Conservation (phyloP, 1,284 basidiomycete genomes). For the Exobasidium cylindrosporum region DNA sequence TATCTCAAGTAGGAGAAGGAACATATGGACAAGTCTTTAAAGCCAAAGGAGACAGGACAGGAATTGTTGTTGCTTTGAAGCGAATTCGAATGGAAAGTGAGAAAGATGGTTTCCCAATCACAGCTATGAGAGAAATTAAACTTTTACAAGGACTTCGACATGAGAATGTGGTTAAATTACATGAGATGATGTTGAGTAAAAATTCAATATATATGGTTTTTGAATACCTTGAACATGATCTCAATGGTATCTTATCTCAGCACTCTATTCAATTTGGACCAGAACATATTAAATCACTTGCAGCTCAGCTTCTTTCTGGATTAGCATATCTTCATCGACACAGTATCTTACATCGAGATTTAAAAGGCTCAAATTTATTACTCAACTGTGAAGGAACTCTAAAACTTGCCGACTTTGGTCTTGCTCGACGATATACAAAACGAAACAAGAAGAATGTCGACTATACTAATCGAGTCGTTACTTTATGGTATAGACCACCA, state of each 20-base stretch:
- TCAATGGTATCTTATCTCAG: slow-evolving; percentile 91
- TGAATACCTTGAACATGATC: slow-evolving; percentile 98
- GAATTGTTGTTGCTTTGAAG: slow-evolving; percentile 82
- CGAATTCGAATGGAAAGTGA: slow-evolving; percentile 97
- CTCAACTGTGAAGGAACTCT: slow-evolving; percentile 87
- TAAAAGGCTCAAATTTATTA: slow-evolving; percentile 98
- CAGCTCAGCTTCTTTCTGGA: slow-evolving; percentile 87
- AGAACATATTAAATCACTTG: slow-evolving; percentile 90
- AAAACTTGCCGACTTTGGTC: slow-evolving; percentile 94
- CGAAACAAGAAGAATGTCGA: slow-evolving; percentile 69
- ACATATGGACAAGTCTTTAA: slow-evolving; percentile 99
- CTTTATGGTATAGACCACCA: slow-evolving; percentile 96
- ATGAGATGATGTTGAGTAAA: slow-evolving; percentile 98
- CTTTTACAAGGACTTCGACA: slow-evolving; percentile 86
- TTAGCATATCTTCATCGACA: slow-evolving; percentile 91
- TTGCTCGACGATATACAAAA: slow-evolving; percentile 95
- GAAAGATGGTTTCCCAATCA: slow-evolving; percentile 96
- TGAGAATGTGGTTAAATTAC: slow-evolving; percentile 79
- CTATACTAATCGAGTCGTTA: slow-evolving; percentile 98
- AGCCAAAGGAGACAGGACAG: slow-evolving; percentile 75
- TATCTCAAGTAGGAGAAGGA: slow-evolving; percentile 94
- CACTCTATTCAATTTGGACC: slow-evolving; percentile 75
- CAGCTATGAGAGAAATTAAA: slow-evolving; percentile 98
- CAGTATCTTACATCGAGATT: slow-evolving; percentile 93
- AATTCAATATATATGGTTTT: slow-evolving; percentile 98